phyloP scores from a whole-genome alignment of 306 rosid species.

The Dryas drummondii region DNA sequence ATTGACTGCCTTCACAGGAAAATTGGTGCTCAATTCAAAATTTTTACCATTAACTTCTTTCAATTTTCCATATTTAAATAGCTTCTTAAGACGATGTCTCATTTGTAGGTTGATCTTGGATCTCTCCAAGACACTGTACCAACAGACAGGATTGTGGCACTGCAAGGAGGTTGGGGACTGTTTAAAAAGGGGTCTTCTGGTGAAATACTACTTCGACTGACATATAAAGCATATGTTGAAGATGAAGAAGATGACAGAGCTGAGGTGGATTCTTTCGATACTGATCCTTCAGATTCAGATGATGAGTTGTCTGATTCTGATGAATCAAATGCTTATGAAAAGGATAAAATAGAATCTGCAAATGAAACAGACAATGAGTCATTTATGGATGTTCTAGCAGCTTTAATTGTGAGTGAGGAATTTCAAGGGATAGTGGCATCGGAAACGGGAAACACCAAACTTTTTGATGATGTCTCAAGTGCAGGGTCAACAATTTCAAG shows the following conservation, averaged over 20 bases:
- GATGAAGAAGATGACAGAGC: slow-evolving; percentile 94
- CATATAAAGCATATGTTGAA: slow-evolving; percentile 97
- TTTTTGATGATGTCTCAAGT: slow-evolving; percentile 45
- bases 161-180: slow-evolving; percentile 80
- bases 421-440: slow-evolving; percentile 96
- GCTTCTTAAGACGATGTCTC: slow-evolving; percentile 11
- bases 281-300: slow-evolving; percentile 78
- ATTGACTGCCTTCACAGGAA: neutral
- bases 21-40: neutral
- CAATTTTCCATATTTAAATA: neutral
- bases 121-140: slow-evolving; percentile 97
- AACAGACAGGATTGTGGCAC: slow-evolving; percentile 82
- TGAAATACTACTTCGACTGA: slow-evolving; percentile 85
- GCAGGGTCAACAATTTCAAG: slow-evolving; percentile 39
- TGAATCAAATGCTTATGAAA: slow-evolving; percentile 39
- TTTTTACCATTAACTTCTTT: slow-evolving; percentile 13
- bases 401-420: slow-evolving; percentile 93
- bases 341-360: slow-evolving; percentile 31
- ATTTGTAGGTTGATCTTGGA: slow-evolving; percentile 76
- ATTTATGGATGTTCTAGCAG: slow-evolving; percentile 95
- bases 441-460: slow-evolving; percentile 57
- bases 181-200: slow-evolving; percentile 75
- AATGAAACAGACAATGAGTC: slow-evolving; percentile 62
- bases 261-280: slow-evolving; percentile 41
- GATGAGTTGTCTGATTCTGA: slow-evolving; percentile 80